Conservation (phyloP, 1,139 yeast species). For the Taphrina sp. region DNA sequence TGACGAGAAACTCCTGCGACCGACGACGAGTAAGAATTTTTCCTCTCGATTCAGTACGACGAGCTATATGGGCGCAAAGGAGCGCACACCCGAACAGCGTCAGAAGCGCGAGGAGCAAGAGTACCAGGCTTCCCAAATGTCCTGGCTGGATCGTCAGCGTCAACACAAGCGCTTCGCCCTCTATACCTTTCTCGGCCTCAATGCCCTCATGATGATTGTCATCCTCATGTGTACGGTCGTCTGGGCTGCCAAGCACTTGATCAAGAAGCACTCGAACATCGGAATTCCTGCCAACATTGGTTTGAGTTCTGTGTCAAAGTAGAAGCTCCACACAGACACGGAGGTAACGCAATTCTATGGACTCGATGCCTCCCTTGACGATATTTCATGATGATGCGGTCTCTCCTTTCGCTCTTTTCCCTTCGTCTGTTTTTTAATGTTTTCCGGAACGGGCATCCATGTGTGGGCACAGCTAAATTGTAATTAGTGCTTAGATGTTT, state of each 20-base stretch:
- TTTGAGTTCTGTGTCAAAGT: slow-evolving; percentile 15
- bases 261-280: slow-evolving; percentile 12
- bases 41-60: slow-evolving; percentile 29
- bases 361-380: too few relatives aligned
- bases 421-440: too few relatives aligned
- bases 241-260: slow-evolving; percentile 22
- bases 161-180: slow-evolving; percentile 25
- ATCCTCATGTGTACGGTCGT: slow-evolving; percentile 19
- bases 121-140: slow-evolving; percentile 21
- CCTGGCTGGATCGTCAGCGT: slow-evolving; percentile 24
- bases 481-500: too few relatives aligned
- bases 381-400: too few relatives aligned
- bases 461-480: too few relatives aligned
- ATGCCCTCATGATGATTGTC: slow-evolving; percentile 27
- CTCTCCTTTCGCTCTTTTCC: too few relatives aligned
- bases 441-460: too few relatives aligned
- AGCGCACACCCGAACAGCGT: slow-evolving; percentile 2
- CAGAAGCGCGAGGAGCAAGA: slow-evolving; percentile 25
- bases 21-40: slow-evolving; percentile 8
- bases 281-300: slow-evolving; percentile 20
- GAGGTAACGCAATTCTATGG: too few relatives aligned
- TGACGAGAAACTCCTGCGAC: slow-evolving; percentile 7
- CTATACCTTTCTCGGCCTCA: slow-evolving; percentile 28
- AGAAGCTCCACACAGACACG: too few relatives aligned
- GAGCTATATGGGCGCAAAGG: slow-evolving; percentile 29